Percentiles rank a stretch among this genome's conserved stretches.
These are phyloP conservation scores for Leccinum disarticulatum DNA, from an alignment of 768 basidiomycete genomes.

Conservation along the genomic window DNA sequence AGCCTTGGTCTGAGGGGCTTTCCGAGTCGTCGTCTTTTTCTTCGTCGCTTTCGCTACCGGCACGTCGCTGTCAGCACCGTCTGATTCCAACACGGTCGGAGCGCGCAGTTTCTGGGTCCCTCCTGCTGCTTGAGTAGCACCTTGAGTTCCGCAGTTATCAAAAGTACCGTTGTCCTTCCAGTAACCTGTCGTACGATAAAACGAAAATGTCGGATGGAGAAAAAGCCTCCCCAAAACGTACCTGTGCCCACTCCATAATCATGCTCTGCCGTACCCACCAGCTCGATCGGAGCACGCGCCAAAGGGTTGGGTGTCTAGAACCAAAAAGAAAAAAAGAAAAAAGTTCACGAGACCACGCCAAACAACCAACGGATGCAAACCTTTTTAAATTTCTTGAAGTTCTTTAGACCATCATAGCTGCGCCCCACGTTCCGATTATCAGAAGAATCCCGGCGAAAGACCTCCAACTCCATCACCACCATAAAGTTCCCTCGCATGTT, in stretches of 20 bases:
- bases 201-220: neutral
- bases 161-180: slow-evolving; percentile 46
- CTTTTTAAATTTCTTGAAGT: slow-evolving; percentile 82
- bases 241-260: slow-evolving; percentile 57
- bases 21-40: slow-evolving; percentile 20
- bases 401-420: slow-evolving; percentile 43
- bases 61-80: slow-evolving; percentile 33
- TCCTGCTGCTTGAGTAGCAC: slow-evolving; percentile 17
- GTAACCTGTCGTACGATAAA: slow-evolving; percentile 41
- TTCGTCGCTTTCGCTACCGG: slow-evolving; percentile 16
- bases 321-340: too few species aligned
- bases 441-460: slow-evolving; percentile 38
- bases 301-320: slow-evolving; percentile 30
- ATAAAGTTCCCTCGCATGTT: slow-evolving; percentile 76
- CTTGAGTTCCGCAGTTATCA: slow-evolving; percentile 17
- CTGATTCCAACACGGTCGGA: slow-evolving; percentile 40
- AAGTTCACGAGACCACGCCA: slow-evolving; percentile 12
- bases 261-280: slow-evolving; percentile 49
- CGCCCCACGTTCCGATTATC: slow-evolving; percentile 36
- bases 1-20: slow-evolving; percentile 32
- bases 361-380: slow-evolving; percentile 34
- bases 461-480: slow-evolving; percentile 69
- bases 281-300: slow-evolving; percentile 43
- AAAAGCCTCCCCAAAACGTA: slow-evolving; percentile 23
- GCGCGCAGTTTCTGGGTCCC: slow-evolving; percentile 26